Conservation (phyloP, 306 rosid species). For the Prinsepia uniflora region DNA sequence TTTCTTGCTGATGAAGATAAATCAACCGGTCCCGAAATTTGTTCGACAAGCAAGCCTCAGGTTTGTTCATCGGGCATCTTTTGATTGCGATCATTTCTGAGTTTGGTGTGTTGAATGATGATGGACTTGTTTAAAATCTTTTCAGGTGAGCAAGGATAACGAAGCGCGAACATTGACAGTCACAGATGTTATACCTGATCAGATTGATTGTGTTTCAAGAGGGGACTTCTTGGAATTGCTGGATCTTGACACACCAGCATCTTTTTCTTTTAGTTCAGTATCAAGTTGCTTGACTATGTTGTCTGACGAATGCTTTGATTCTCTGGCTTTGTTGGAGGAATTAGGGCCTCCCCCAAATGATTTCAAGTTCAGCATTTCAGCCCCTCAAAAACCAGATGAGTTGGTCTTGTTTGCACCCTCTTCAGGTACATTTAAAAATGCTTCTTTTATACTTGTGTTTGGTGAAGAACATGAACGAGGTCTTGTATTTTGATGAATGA, state of each 20-base stretch:
- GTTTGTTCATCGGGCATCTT: neutral
- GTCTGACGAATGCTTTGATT: slow-evolving; percentile 39
- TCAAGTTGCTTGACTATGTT: slow-evolving; percentile 42
- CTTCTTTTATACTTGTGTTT: neutral
- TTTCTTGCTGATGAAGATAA: slow-evolving; percentile 12
- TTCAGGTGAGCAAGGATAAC: slow-evolving; percentile 26
- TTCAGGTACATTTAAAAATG: slow-evolving; percentile 30
- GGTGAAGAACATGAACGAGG: neutral
- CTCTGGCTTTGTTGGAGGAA: slow-evolving; percentile 28
- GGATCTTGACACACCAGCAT: slow-evolving; percentile 37
- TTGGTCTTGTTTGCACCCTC: slow-evolving; percentile 21
- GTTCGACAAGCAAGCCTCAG: slow-evolving; percentile 29
- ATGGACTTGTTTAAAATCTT: no score
- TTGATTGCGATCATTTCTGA: neutral
- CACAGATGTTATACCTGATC: slow-evolving; percentile 18
- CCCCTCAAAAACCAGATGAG: slow-evolving; percentile 25
- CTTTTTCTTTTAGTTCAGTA: slow-evolving; percentile 36
- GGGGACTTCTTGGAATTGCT: slow-evolving; percentile 41
- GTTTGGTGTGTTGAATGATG: slow-evolving; percentile 5
- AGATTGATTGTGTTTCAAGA: slow-evolving; percentile 8
- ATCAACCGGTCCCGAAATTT: neutral
- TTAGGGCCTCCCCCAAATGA: slow-evolving; percentile 12
- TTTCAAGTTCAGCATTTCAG: slow-evolving; percentile 29
- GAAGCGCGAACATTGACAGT: slow-evolving; percentile 6
- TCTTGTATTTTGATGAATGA: no score